A percentile compares a stretch with the other conserved stretches of the same genome.
These are phyloP conservation scores for Setaria viridis DNA, from an alignment of 202 grass and related monocot genomes.

Conservation along the genomic window DNA sequence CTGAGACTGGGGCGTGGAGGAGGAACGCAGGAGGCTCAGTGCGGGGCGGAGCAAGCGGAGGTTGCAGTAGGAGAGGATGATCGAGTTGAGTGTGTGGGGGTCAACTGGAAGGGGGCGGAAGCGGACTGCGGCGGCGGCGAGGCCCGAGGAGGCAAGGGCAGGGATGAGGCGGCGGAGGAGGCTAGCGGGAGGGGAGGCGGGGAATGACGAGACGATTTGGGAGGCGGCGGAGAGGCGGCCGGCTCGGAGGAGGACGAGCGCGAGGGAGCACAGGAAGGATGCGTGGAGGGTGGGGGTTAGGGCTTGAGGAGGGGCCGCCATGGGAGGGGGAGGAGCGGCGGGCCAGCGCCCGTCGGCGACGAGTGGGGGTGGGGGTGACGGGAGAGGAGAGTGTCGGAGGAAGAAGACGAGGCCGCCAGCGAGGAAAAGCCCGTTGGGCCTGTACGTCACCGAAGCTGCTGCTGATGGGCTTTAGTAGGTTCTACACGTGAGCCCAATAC, in stretches of 20 bases:
- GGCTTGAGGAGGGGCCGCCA: slow-evolving; percentile 27
- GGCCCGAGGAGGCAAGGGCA: slow-evolving; percentile 67
- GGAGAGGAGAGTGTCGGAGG: too few relatives aligned
- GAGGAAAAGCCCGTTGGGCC: slow-evolving; percentile 3
- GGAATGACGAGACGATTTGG: slow-evolving; percentile 52
- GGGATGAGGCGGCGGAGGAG: slow-evolving; percentile 74
- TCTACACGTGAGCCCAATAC: too few relatives aligned
- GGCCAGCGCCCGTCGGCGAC: not conserved
- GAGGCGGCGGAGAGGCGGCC: slow-evolving; percentile 57
- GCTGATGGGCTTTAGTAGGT: not conserved
- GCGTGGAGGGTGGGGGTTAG: slow-evolving; percentile 44
- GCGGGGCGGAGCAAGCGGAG: slow-evolving; percentile 66
- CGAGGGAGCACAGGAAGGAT: slow-evolving; percentile 75
- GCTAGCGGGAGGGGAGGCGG: slow-evolving; percentile 34
- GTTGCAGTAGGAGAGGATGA: slow-evolving; percentile 76
- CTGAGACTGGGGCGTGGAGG: not conserved
- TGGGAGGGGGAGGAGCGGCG: not conserved
- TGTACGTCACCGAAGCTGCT: not conserved
- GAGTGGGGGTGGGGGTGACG: not conserved
- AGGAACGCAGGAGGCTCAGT: slow-evolving; percentile 50
- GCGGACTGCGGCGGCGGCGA: slow-evolving; percentile 60
- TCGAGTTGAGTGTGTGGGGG: slow-evolving; percentile 64
- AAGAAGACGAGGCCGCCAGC: not conserved
- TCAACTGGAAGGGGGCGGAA: slow-evolving; percentile 56
- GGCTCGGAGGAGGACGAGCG: slow-evolving; percentile 67